These are phyloP conservation scores for Trichopus zeylanicus DNA, from an alignment of 116 monocot genomes.

Conservation along the genomic window DNA sequence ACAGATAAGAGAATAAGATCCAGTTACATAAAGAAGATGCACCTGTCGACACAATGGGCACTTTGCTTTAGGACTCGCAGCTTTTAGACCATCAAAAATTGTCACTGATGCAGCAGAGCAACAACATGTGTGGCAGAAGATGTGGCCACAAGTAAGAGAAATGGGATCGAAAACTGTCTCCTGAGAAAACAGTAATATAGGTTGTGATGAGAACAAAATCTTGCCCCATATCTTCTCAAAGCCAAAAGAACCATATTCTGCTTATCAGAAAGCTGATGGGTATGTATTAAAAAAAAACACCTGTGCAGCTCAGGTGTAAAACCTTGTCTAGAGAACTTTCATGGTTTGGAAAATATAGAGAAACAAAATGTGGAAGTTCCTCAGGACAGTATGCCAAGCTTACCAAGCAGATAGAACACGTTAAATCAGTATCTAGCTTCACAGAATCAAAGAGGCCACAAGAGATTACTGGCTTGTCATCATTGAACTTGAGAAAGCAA, in stretches of 20 bases:
- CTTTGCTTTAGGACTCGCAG: conserved; percentile 37
- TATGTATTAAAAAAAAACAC: too few species aligned
- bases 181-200: conserved; percentile 20
- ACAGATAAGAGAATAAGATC: too few species aligned
- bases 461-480: conserved; percentile 46
- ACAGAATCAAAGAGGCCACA: conserved; percentile 62
- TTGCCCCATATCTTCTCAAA: too few species aligned
- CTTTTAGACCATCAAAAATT: conserved; percentile 62
- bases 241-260: too few species aligned
- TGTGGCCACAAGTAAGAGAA: conserved; percentile 74
- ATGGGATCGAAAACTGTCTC: conserved; percentile 83
- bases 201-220: too few species aligned
- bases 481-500: conserved; percentile 42
- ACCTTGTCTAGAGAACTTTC: background rate
- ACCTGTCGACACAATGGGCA: conserved; percentile 79
- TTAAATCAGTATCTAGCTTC: conserved; percentile 65
- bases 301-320: too few species aligned
- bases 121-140: conserved; percentile 78
- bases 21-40: too few species aligned
- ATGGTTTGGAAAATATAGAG: background rate
- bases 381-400: conserved; percentile 18
- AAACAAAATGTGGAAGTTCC: background rate
- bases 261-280: too few species aligned
- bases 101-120: conserved; percentile 64
- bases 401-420: conserved; percentile 87